Base-by-base conservation (phyloP, 2,329 filamentous ascomycete genomes). In the Hirsutella rhossiliensis region DNA sequence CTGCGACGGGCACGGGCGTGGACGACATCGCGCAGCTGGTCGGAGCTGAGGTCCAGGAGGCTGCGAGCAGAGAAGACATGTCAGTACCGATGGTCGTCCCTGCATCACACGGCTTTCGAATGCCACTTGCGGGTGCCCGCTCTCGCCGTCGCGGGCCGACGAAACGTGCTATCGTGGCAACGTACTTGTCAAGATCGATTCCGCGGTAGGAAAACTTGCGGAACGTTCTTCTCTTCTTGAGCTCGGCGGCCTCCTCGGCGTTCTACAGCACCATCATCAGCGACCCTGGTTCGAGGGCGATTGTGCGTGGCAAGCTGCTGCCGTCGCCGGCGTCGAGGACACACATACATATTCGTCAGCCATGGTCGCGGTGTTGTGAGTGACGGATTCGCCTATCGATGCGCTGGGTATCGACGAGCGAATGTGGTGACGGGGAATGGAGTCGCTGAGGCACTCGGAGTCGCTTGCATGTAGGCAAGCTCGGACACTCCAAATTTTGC, bases 191-290 rank as follows among this genome's bases (percentile, higher is more conserved):
- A 71, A 98, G 89, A 73, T 98, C 92, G 72, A 98, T 87, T 67
- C 92, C 92, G 69, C 92, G 87, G 87, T 96, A 98, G 61, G 89
- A 92, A 71, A 97, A 98, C 84, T 97, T 98, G 78, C 88, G 86
- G 86, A 97, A 96, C 62, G 88, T 77, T 90, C 92, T 94, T 79
- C 84, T 94, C 81, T 87, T 94, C 88, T 97, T 98, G 74, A 98
- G 77, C 86, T 96, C 92, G 69, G 88, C 90, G 74, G 90, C 90
- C 80, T 92, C 87, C 78, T 94, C 88, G 70, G 89, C 83, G 78
- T 96, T 90, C 88, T 95, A 63, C 60, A 48, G 48, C 43, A 39
- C 42, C 50, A 48, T 52, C 47, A 58, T 63, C 51, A 63, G 63
- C 50, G 45, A 52, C 44, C 52, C 42, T 41, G 11, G n/a, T 18